Conservation (phyloP, 257 asterid species). For the Jaltomata sinuosa region DNA sequence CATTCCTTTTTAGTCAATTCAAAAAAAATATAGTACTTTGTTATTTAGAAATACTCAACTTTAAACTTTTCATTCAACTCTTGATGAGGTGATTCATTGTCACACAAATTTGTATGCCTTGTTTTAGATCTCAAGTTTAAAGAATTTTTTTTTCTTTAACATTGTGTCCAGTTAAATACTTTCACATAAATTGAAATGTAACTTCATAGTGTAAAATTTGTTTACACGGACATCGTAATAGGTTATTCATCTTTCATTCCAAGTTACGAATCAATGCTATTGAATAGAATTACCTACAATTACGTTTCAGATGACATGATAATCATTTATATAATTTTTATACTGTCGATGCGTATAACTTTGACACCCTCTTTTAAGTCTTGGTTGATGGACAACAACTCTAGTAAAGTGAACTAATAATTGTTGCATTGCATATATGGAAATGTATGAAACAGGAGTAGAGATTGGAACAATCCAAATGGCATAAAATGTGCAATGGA, state of each 20-base stretch:
- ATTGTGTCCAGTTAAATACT: neutral
- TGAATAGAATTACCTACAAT: neutral
- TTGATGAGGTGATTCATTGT: too few species aligned
- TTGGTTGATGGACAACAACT: neutral
- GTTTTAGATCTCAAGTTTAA: too few species aligned
- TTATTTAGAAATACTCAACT: too few species aligned
- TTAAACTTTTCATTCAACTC: too few species aligned
- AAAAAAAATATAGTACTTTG: too few species aligned
- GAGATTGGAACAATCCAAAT: slow-evolving; percentile 64
- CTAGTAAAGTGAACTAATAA: neutral
- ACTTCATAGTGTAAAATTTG: neutral
- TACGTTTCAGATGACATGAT: neutral
- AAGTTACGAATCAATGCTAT: neutral
- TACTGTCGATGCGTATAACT: neutral
- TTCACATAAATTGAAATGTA: neutral
- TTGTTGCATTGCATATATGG: neutral
- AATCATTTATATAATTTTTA: neutral
- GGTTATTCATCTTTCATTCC: neutral
- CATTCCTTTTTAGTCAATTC: too few species aligned
- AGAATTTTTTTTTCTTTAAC: neutral
- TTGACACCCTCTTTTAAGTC: neutral
- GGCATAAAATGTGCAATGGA: slow-evolving; percentile 72
- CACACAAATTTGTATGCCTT: too few species aligned
- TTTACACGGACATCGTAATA: too few species aligned
- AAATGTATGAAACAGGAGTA: slow-evolving; percentile 40